These are phyloP conservation scores for Setaria viridis DNA, from an alignment of 202 grass and related monocot species.

Conservation along the genomic window DNA sequence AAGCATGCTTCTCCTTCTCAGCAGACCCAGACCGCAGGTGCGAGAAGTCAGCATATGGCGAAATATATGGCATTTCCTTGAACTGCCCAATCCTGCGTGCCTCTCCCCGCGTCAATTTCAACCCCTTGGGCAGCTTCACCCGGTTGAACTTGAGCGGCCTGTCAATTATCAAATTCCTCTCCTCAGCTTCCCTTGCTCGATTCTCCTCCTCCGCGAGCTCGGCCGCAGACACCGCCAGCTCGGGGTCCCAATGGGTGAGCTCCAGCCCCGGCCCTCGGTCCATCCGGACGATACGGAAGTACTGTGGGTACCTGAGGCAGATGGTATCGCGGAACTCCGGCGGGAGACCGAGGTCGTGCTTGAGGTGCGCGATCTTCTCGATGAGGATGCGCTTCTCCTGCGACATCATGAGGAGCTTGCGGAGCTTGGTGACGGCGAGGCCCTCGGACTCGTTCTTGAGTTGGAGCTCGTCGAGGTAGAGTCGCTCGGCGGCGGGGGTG, in stretches of 20 bases:
- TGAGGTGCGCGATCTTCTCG: conserved; percentile 91
- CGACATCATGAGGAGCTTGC: conserved; percentile 97
- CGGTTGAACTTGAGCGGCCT: conserved; percentile 77
- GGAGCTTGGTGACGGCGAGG: conserved; percentile 69
- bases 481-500: conserved; percentile 75
- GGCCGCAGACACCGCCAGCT: conserved; percentile 73
- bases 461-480: conserved; percentile 89
- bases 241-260: conserved; percentile 90
- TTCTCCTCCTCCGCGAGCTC: conserved; percentile 89
- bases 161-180: conserved; percentile 91
- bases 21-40: conserved; percentile 56
- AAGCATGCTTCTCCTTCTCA: conserved; percentile 94
- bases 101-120: conserved; percentile 80
- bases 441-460: conserved; percentile 84
- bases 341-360: conserved; percentile 81
- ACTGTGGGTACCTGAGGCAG: conserved; percentile 83
- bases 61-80: conserved; percentile 79
- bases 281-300: conserved; percentile 75
- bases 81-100: conserved; percentile 60
- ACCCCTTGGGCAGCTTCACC: conserved; percentile 81
- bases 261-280: conserved; percentile 85
- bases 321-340: conserved; percentile 78
- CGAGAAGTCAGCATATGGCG: conserved; percentile 87
- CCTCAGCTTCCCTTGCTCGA: conserved; percentile 58
- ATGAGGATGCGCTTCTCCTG: conserved; percentile 69